Evolutionary conservation across 2,329 filamentous ascomycete species (phyloP).

Genomic region (Calycina herbarum): DNA sequence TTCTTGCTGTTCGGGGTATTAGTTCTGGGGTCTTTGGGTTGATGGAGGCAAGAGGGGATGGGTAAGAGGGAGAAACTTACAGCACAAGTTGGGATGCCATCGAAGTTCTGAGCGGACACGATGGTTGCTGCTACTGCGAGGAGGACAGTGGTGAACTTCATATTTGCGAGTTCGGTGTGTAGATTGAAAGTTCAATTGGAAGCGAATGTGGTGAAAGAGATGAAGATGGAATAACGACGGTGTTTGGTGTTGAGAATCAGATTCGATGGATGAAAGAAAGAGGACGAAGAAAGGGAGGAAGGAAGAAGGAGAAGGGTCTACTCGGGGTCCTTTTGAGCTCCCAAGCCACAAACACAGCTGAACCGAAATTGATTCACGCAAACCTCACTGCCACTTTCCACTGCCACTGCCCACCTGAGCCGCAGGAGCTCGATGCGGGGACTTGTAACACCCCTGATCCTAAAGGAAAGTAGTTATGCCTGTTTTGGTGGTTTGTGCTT

Average conservation of each 20-base stretch:
- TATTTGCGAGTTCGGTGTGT: slow-evolving; percentile 33
- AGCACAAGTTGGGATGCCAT: slow-evolving; percentile 42
- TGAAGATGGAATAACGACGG: background rate
- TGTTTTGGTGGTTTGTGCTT: background rate
- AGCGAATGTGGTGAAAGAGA: background rate
- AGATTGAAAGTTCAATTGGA: background rate
- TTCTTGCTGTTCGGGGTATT: slow-evolving; percentile 24
- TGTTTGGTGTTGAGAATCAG: background rate
- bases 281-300: background rate
- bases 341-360: background rate
- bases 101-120: slow-evolving; percentile 43
- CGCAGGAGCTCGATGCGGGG: background rate
- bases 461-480: background rate
- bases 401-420: background rate
- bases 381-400: background rate
- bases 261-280: background rate
- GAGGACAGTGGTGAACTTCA: slow-evolving; percentile 43
- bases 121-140: slow-evolving; percentile 40
- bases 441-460: background rate
- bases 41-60: background rate
- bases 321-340: background rate
- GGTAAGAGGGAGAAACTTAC: slow-evolving; percentile 35
- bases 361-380: background rate
- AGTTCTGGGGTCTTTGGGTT: slow-evolving; percentile 10
- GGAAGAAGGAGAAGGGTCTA: background rate